Conservation (phyloP, 257 asterid species). For the Rehmannia glutinosa region DNA sequence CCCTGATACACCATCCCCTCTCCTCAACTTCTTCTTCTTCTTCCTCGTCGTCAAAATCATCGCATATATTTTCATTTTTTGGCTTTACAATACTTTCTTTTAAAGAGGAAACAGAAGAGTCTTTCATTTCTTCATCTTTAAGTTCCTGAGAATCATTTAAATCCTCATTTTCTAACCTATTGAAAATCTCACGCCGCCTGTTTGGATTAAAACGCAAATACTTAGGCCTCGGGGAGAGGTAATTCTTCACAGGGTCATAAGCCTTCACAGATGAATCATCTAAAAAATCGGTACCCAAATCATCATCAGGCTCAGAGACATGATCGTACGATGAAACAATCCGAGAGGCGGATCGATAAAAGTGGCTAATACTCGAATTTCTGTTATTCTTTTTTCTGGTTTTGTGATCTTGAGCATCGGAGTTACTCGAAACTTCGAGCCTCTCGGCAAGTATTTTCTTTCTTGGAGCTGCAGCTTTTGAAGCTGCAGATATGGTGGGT, state of each 20-base stretch:
- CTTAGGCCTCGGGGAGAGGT: conserved; percentile 69
- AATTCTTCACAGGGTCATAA: conserved; percentile 52
- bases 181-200: conserved; percentile 35
- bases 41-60: conserved; percentile 19
- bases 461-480: conserved; percentile 45
- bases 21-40: conserved; percentile 28
- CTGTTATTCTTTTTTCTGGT: not conserved
- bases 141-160: conserved; percentile 14
- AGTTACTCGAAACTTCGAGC: conserved; percentile 25
- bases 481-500: conserved; percentile 58
- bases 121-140: conserved; percentile 21
- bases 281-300: conserved; percentile 5
- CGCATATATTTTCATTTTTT: not conserved
- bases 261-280: conserved; percentile 34
- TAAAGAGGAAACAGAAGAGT: conserved; percentile 13
- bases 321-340: not conserved
- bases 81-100: conserved; percentile 2
- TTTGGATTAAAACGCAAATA: conserved; percentile 65
- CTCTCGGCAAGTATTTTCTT: conserved; percentile 57
- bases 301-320: conserved; percentile 28
- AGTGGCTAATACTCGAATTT: not conserved
- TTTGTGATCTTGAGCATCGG: conserved; percentile 17
- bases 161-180: conserved; percentile 22
- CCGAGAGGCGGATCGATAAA: conserved; percentile 10
- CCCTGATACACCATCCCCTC: conserved; percentile 38